Evolutionary conservation across 306 rosid genomes (phyloP).

Genomic region (Senna siamea): DNA sequence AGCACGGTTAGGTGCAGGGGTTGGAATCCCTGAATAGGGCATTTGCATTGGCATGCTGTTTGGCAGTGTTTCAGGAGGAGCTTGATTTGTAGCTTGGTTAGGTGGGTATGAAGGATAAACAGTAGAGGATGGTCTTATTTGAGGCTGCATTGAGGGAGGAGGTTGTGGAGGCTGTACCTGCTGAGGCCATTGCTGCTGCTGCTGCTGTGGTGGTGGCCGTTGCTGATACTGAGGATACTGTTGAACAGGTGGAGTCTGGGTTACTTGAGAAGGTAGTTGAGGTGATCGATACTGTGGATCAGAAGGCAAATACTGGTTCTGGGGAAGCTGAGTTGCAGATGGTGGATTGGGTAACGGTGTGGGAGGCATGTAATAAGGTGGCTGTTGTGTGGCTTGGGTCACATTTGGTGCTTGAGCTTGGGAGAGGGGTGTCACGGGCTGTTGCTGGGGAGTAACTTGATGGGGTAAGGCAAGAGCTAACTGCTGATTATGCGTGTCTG

Average conservation of each 20-base stretch:
- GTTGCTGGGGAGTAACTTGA: constrained; percentile 70
- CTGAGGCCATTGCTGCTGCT: constrained; percentile 50
- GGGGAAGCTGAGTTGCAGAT: constrained; percentile 59
- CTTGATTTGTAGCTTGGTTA: constrained; percentile 63
- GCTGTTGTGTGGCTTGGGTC: constrained; percentile 64
- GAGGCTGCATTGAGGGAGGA: constrained; percentile 71
- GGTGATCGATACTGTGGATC: constrained; percentile 70
- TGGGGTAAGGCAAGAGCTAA: constrained; percentile 90
- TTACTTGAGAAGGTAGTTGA: constrained; percentile 68
- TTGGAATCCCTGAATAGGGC: constrained; percentile 73
- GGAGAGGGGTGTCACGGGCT: constrained; percentile 51
- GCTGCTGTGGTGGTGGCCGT: constrained; percentile 40
- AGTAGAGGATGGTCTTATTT: constrained; percentile 60
- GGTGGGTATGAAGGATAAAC: constrained; percentile 71
- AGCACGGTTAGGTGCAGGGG: constrained; percentile 61
- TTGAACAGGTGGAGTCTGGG: constrained; percentile 66
- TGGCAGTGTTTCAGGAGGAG: constrained; percentile 68
- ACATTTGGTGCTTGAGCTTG: constrained; percentile 66
- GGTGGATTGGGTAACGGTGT: constrained; percentile 64
- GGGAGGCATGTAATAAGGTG: constrained; percentile 72
- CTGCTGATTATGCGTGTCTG: constrained; percentile 79
- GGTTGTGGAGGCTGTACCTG: constrained; percentile 68
- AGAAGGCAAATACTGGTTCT: constrained; percentile 70
- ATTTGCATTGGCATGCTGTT: constrained; percentile 94
- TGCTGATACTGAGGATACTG: constrained; percentile 81